Base-by-base conservation (phyloP, 2,329 filamentous ascomycete species). In the Didymella glomerata region DNA sequence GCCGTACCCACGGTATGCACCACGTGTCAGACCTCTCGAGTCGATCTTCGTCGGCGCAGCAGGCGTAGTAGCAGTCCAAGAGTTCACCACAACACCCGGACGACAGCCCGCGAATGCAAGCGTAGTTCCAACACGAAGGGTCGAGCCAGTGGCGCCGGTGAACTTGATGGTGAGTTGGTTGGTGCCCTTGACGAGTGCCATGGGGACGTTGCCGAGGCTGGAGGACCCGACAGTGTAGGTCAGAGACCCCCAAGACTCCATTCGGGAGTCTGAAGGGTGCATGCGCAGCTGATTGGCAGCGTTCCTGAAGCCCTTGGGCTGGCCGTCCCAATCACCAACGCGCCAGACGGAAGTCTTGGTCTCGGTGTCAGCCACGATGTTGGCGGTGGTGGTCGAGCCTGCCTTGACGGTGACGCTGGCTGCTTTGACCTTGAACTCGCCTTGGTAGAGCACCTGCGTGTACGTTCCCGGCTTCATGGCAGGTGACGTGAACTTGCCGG, bases 401-500 rank as follows among this genome's bases (percentile, higher is more conserved):
- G 83, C 82, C 2, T 77, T 78, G 40, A 88, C 84, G 0, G 52
- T 68, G 16, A 77, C 72, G 34, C 76, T 78, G 24, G 78, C 75
- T 2, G 80, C 79, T 4, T 83, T 84, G 9, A 87, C 84, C 61
- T 82, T 79, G 68, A 83, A 83, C 70, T 88, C 86, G 18, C 79
- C 82, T 64, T 86, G 85, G 74, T 88, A 88, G 36, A 90, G 81
- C 4, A 87, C 83, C 82, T 88, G 88, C n/a, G 85, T 88, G 76
- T 90, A 90, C 0, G 84, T 88, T 28, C 88, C 87, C 0, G 87
- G 85, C 67, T 87, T 88, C 87, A 90, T 90, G 55, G 82, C 77
- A 0, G 87, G 88, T 0, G 86, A 88, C 2, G 82, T 88, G 75
- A 88, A 90, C 13, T 78, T 78, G 10, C 87, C 86, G 44, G 75